Evolutionary conservation across 108 stramenopile genomes (phyloP).

Genomic region (Pseudonitzschia multiseries): DNA sequence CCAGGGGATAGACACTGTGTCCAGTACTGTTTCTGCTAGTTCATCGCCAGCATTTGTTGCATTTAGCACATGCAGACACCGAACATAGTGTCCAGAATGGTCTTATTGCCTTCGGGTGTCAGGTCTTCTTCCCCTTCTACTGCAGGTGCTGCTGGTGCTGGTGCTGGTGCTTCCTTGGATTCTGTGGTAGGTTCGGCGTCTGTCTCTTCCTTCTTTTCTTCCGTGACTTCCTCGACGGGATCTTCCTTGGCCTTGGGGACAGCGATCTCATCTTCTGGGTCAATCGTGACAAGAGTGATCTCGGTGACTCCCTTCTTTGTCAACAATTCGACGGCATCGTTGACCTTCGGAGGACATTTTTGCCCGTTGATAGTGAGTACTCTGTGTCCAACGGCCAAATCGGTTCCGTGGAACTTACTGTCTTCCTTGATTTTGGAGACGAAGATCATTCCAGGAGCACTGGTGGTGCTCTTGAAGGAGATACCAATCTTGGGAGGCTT

Average conservation of each 20-base stretch:
- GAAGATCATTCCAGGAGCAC: constrained; percentile 30
- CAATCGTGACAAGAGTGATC: constrained; percentile 14
- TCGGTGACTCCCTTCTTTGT: constrained; percentile 21
- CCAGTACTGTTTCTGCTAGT: not conserved
- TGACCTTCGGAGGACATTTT: constrained; percentile 12
- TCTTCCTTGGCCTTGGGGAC: constrained; percentile 5
- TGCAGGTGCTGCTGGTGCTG: too few relatives aligned
- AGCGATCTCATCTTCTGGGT: constrained; percentile 16
- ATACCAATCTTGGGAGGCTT: constrained; percentile 23
- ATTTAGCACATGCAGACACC: constrained; percentile 35
- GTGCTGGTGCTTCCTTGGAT: constrained; percentile 3
- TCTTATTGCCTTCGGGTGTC: constrained; percentile 22
- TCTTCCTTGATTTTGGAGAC: constrained; percentile 28
- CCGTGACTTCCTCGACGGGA: constrained; percentile 11
- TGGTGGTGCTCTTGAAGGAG: constrained; percentile 31
- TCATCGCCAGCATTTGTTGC: not conserved
- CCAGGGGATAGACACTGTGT: not conserved
- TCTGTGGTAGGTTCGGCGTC: not conserved
- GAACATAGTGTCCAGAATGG: constrained; percentile 27
- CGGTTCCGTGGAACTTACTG: constrained; percentile 28
- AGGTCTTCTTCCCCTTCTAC: constrained; percentile 19
- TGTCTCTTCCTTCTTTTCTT: constrained; percentile 29
- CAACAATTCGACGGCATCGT: constrained; percentile 35
- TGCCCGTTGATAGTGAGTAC: constrained; percentile 33
- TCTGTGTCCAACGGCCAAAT: constrained; percentile 22